phyloP scores from a whole-genome alignment of 2,329 filamentous ascomycete species.

The Penicillium crustosum region DNA sequence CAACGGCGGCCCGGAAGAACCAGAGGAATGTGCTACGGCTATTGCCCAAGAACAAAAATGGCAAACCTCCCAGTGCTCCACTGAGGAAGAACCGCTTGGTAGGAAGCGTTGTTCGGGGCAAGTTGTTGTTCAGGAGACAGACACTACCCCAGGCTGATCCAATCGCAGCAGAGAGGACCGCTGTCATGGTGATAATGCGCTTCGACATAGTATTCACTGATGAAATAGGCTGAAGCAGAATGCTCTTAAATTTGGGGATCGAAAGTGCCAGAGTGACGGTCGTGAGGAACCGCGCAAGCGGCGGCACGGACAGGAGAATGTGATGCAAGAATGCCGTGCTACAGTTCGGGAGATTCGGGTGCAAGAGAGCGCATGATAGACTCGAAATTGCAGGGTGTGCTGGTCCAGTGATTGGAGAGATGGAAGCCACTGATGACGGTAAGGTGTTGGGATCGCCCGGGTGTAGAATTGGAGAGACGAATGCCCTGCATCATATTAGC shows the following conservation, averaged over 20 bases:
- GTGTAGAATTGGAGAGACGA: conserved; percentile 83
- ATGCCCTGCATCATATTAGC: conserved; percentile 54
- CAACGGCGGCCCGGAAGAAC: conserved; percentile 72
- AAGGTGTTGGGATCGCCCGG: conserved; percentile 60
- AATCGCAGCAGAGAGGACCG: conserved; percentile 79
- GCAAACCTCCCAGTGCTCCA: conserved; percentile 76
- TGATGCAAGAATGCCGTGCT: conserved; percentile 83
- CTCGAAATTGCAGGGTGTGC: conserved; percentile 84
- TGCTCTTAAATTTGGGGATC: conserved; percentile 64
- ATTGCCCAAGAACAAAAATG: conserved; percentile 68
- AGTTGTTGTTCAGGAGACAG: conserved; percentile 79
- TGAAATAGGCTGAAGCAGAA: conserved; percentile 68
- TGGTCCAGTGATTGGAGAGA: conserved; percentile 75
- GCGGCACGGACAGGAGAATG: conserved; percentile 79
- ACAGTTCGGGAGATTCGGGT: conserved; percentile 85
- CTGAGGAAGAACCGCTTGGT: conserved; percentile 88
- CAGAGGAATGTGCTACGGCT: conserved; percentile 71
- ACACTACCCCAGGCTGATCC: conserved; percentile 85
- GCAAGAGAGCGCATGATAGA: conserved; percentile 84
- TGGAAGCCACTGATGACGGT: conserved; percentile 65
- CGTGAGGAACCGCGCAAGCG: conserved; percentile 68
- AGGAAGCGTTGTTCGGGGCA: conserved; percentile 72
- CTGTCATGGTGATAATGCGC: conserved; percentile 69
- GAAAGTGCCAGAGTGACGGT: conserved; percentile 67
- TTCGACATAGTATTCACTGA: conserved; percentile 66